phyloP scores from a whole-genome alignment of 2,329 filamentous ascomycete species.

The Alternaria sp. region DNA sequence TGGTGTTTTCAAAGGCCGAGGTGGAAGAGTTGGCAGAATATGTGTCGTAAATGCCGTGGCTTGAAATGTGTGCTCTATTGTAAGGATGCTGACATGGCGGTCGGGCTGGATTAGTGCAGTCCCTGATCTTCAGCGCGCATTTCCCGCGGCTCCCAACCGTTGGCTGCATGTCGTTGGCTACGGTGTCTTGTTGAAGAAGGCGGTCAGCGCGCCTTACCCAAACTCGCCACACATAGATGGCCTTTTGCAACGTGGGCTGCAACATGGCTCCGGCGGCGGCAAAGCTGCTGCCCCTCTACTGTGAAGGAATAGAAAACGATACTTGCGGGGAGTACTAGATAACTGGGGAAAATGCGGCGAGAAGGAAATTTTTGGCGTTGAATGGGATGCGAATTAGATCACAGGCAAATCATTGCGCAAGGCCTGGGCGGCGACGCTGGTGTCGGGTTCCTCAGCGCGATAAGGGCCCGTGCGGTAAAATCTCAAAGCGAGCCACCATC shows the following conservation, averaged over 20 bases:
- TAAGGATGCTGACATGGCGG: background rate
- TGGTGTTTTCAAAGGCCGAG: background rate
- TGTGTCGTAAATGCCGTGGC: background rate
- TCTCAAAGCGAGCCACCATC: constrained; percentile 23
- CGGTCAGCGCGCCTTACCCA: constrained; percentile 32
- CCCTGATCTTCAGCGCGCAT: constrained; percentile 25
- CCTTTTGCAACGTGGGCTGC: constrained; percentile 26
- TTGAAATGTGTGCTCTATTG: background rate
- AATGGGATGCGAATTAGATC: constrained; percentile 4
- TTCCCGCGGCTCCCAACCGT: constrained; percentile 16
- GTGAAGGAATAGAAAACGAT: background rate
- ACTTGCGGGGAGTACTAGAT: background rate
- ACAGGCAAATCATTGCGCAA: constrained; percentile 8
- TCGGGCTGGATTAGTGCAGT: constrained; percentile 6
- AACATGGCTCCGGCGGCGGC: constrained; percentile 10
- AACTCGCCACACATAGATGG: constrained; percentile 32
- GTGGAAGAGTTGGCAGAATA: background rate
- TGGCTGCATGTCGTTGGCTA: constrained; percentile 16
- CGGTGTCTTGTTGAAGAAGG: constrained; percentile 21
- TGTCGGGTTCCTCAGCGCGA: constrained; percentile 6
- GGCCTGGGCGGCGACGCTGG: background rate
- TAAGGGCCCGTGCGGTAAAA: constrained; percentile 17
- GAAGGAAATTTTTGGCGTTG: constrained; percentile 16
- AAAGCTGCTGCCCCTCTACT: constrained; percentile 1
- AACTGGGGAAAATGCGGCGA: constrained; percentile 20